Evolutionary conservation across 352 stramenopile genomes (phyloP).

Genomic region (Globisporangium middletonii): DNA sequence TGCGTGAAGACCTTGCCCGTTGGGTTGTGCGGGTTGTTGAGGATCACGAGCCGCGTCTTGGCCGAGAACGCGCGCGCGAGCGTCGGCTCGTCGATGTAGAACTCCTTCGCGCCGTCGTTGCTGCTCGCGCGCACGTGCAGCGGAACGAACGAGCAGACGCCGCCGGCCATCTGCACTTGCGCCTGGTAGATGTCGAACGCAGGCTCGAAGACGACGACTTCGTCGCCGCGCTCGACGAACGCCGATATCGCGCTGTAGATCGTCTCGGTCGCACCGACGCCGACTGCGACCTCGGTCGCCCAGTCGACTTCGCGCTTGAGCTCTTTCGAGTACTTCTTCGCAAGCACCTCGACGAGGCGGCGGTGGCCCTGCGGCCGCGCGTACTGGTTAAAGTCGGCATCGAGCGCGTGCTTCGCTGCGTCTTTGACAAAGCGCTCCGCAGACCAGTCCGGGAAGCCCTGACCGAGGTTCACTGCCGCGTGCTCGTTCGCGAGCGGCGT

Average conservation of each 20-base stretch:
- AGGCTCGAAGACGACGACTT: constrained; percentile 96
- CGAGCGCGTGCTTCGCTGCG: constrained; percentile 88
- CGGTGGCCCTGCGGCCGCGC: constrained; percentile 86
- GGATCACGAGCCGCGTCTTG: constrained; percentile 92
- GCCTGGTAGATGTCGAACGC: constrained; percentile 97
- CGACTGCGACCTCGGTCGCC: constrained; percentile 90
- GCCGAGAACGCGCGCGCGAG: constrained; percentile 86
- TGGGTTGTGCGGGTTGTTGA: constrained; percentile 99
- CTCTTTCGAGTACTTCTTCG: constrained; percentile 89
- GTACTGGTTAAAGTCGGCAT: constrained; percentile 94
- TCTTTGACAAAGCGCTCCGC: constrained; percentile 93
- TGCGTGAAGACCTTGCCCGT: constrained; percentile 97
- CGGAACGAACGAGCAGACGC: constrained; percentile 79
- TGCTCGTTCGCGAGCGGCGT: constrained; percentile 85
- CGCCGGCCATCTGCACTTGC: constrained; percentile 81
- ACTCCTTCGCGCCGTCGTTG: constrained; percentile 32
- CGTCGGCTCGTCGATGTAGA: constrained; percentile 82
- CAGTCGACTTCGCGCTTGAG: constrained; percentile 83
- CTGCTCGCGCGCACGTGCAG: constrained; percentile 43
- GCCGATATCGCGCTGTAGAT: constrained; percentile 92
- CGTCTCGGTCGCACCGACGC: constrained; percentile 92
- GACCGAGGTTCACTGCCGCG: constrained; percentile 89
- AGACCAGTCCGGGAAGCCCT: constrained; percentile 94
- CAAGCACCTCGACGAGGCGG: constrained; percentile 79
- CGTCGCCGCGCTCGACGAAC: constrained; percentile 91